Percentiles rank a stretch among this genome's conserved stretches.
phyloP scores from a whole-genome alignment of 1,139 yeast species.

The Diutina ranongensis region DNA sequence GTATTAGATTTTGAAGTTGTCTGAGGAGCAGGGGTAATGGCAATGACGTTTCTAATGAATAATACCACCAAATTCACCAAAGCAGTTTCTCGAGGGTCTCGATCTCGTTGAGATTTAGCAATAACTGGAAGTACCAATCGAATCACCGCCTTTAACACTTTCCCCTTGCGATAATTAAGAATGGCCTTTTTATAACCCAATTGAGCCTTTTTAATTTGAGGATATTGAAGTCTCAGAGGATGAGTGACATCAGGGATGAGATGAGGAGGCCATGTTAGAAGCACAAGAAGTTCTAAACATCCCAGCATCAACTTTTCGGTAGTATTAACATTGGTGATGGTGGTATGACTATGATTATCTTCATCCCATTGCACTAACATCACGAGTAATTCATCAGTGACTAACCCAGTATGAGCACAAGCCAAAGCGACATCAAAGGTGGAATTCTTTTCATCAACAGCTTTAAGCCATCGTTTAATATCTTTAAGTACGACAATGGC shows the following conservation, averaged over 20 bases:
- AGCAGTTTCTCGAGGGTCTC: conserved; percentile 64
- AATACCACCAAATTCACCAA: conserved; percentile 61
- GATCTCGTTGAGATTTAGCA: conserved; percentile 37
- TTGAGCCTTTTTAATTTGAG: conserved; percentile 36
- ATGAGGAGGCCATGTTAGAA: conserved; percentile 77
- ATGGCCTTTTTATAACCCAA: conserved; percentile 60
- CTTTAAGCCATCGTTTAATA: conserved; percentile 73
- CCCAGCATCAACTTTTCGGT: conserved; percentile 58
- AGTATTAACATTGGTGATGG: background rate
- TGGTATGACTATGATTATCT: conserved; percentile 9
- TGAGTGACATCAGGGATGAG: conserved; percentile 10
- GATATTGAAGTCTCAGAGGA: conserved; percentile 9
- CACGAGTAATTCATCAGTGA: conserved; percentile 60
- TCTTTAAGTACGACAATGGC: conserved; percentile 85
- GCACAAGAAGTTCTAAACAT: conserved; percentile 68
- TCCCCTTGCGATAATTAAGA: conserved; percentile 46
- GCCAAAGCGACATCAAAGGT: conserved; percentile 80
- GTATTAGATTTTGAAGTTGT: conserved; percentile 18
- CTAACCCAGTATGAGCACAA: conserved; percentile 70
- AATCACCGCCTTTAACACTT: conserved; percentile 56
- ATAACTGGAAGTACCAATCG: conserved; percentile 61
- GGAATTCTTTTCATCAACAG: conserved; percentile 64
- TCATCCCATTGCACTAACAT: conserved; percentile 69
- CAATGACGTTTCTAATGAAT: conserved; percentile 63
- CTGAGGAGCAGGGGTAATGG: conserved; percentile 58